Base-by-base conservation (phyloP, 257 asterid genomes). In the Forsythia suspensa region DNA sequence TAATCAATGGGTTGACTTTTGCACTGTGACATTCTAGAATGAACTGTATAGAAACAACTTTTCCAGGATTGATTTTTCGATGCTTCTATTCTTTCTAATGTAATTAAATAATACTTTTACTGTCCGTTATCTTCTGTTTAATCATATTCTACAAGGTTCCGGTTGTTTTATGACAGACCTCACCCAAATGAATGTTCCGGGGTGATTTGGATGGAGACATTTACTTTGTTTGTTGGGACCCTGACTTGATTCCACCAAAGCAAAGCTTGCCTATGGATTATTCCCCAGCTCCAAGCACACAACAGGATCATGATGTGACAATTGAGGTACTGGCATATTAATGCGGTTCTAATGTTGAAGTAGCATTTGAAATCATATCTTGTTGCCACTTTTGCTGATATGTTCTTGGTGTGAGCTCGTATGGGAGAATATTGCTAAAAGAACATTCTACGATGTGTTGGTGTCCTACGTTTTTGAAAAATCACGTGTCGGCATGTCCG, bases 181-280 rank as follows among this genome's bases (percentile, higher is more conserved):
- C 98, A 93, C 84, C 99, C 99, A 46, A 92, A 92, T 83, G 99
- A 95, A 88, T 95, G 99, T 77, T 95, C 98, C 44, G 97, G 99
- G 77, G 98, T 75, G 99, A 95, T 80, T 86, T 93, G 89, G 99
- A 95, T 77, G 99, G 99, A 44, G 99, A 95, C 80, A 76, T 93
- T 77, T 95, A 92, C 89, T 93, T 93, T 79, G 97, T 95, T 24
- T 90, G 97, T 74, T 93, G 98, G 99, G 99, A 95, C 69, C 76
- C 39, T n/a, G 98, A 91, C 15, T 55, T 95, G 88, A 86, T 94
- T 80, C 99, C 97, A 5, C 82, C 86, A 12, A 43, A 3, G 65
- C 91, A 89, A 79, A 74, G 15, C 29, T 0, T 61, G 6, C 91
- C 99, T 1, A 96, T 94, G 96, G 89, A 85, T 78, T 94, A 96